phyloP scores from a whole-genome alignment of 352 stramenopile species.

The Phytopythium montanum region DNA sequence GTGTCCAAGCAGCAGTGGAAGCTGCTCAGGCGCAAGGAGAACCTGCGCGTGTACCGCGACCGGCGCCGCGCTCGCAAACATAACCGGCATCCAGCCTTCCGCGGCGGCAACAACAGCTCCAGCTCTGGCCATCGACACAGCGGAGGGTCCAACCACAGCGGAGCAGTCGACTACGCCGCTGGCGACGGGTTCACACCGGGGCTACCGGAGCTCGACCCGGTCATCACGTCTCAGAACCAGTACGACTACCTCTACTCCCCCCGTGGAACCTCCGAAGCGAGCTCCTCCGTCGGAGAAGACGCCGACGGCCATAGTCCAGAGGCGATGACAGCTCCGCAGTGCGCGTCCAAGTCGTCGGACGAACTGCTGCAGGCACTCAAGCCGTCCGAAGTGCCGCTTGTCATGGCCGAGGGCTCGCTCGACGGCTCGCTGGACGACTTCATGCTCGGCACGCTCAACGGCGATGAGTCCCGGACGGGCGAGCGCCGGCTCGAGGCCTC shows the following conservation, averaged over 20 bases:
- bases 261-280: not conserved
- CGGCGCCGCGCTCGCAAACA: conserved; percentile 11
- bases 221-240: conserved; percentile 10
- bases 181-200: conserved; percentile 7
- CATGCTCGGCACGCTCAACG: conserved; percentile 9
- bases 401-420: conserved; percentile 9
- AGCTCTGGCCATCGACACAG: conserved; percentile 3
- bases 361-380: conserved; percentile 8
- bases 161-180: conserved; percentile 3
- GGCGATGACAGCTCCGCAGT: not conserved
- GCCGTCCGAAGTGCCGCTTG: conserved; percentile 5
- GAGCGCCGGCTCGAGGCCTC: not conserved
- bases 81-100: not conserved
- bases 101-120: not conserved
- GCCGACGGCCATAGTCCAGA: not conserved
- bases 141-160: not conserved
- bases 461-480: conserved; percentile 1
- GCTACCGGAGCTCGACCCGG: conserved; percentile 9
- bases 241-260: conserved; percentile 9
- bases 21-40: conserved; percentile 25
- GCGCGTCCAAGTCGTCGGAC: conserved; percentile 3
- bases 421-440: conserved; percentile 10
- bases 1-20: conserved; percentile 24
- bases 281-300: conserved; percentile 2
- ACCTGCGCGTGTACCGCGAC: conserved; percentile 31